phyloP scores from a whole-genome alignment of 1,284 basidiomycete species.

The Ustilago cynodontis region DNA sequence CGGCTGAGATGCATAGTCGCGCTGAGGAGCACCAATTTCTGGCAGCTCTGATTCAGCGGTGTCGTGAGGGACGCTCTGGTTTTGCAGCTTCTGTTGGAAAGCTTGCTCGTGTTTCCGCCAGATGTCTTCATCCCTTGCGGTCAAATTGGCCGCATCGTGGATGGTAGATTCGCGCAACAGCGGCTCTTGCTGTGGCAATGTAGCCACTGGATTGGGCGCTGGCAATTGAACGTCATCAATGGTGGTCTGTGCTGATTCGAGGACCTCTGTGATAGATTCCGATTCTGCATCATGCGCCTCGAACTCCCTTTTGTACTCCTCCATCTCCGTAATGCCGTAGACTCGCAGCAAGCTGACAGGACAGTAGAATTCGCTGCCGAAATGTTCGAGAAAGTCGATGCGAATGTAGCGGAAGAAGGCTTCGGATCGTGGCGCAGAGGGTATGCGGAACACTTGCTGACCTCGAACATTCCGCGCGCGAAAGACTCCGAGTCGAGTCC shows the following conservation, averaged over 20 bases:
- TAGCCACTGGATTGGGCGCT: constrained; percentile 2
- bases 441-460: constrained; percentile 76
- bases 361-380: constrained; percentile 95
- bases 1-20: constrained; percentile 11
- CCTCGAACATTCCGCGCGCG: constrained; percentile 89
- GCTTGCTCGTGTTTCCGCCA: constrained; percentile 52
- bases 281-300: constrained; percentile 76
- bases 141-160: constrained; percentile 16
- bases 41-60: constrained; percentile 14
- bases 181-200: background rate
- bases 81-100: constrained; percentile 42
- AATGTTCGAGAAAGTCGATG: constrained; percentile 93
- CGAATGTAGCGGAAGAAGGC: constrained; percentile 80
- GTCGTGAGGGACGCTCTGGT: constrained; percentile 22
- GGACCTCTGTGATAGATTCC: constrained; percentile 51
- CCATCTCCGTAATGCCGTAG: constrained; percentile 95
- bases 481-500: constrained; percentile 78
- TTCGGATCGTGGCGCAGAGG: constrained; percentile 38
- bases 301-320: constrained; percentile 81
- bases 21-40: constrained; percentile 1
- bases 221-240: background rate
- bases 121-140: constrained; percentile 44
- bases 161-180: background rate
- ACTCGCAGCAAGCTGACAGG: constrained; percentile 92
- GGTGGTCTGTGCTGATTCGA: background rate